Conservation (phyloP, 2,329 filamentous ascomycete species). For the Drechslera avenae region DNA sequence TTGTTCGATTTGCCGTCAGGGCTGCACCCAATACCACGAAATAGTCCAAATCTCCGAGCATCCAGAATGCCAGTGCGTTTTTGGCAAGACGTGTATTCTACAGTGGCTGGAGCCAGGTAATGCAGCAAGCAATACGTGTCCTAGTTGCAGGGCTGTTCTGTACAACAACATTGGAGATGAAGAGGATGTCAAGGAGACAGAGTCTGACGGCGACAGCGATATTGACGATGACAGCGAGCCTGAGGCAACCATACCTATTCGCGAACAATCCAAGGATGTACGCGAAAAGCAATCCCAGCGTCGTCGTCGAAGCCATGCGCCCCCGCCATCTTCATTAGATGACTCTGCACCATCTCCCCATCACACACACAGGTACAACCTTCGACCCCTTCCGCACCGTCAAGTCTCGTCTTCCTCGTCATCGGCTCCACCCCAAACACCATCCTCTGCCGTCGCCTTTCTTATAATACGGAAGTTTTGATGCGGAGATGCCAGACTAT, state of each 20-base stretch:
- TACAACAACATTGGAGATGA: background rate
- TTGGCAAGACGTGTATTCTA: background rate
- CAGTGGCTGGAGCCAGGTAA: background rate
- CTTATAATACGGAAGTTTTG: too few species aligned
- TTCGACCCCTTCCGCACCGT: background rate
- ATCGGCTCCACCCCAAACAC: background rate
- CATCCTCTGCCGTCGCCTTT: too few species aligned
- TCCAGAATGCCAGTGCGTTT: constrained; percentile 5
- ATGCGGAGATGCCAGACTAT: too few species aligned
- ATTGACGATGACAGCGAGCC: background rate
- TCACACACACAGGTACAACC: background rate
- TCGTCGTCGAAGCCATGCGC: background rate
- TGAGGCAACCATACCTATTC: background rate
- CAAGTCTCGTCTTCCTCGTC: too few species aligned
- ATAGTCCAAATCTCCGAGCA: constrained; percentile 1
- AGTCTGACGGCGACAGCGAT: background rate
- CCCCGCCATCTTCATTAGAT: background rate
- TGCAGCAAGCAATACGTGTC: background rate
- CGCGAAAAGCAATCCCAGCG: background rate
- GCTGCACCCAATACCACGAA: background rate
- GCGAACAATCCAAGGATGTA: background rate
- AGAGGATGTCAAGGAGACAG: background rate
- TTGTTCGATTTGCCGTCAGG: constrained; percentile 1
- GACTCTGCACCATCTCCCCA: background rate
- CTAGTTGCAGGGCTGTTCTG: constrained; percentile 1